Evolutionary conservation across 768 basidiomycete genomes (phyloP).

Genomic region (Cyclocybe aegerita): DNA sequence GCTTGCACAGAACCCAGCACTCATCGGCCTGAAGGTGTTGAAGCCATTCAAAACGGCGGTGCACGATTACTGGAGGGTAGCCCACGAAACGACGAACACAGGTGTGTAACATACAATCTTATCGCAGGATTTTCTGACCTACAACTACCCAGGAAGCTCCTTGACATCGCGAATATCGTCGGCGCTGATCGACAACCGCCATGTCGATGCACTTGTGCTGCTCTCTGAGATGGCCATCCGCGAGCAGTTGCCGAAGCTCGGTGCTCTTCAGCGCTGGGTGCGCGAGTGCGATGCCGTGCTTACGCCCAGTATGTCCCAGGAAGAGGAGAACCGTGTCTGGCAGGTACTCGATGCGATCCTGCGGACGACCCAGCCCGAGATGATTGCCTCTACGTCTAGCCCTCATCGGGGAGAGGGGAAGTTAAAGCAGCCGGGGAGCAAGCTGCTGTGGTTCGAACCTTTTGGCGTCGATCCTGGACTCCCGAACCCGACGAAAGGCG

Average conservation of each 20-base stretch:
- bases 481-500: neutral
- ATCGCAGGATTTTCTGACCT: neutral
- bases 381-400: conserved; percentile 18
- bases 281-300: conserved; percentile 55
- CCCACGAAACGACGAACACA: conserved; percentile 29
- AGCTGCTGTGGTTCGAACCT: conserved; percentile 33
- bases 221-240: conserved; percentile 53
- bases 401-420: conserved; percentile 13
- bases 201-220: conserved; percentile 48
- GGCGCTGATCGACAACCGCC: conserved; percentile 42
- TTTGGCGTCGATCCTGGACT: conserved; percentile 25
- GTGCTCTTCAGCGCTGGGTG: conserved; percentile 56
- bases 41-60: conserved; percentile 37
- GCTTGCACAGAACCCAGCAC: conserved; percentile 28
- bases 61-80: conserved; percentile 37
- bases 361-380: conserved; percentile 40
- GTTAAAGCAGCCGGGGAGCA: conserved; percentile 23
- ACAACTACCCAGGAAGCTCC: conserved; percentile 25
- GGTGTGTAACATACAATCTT: conserved; percentile 20
- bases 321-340: conserved; percentile 42
- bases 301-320: conserved; percentile 33
- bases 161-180: conserved; percentile 38
- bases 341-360: conserved; percentile 50
- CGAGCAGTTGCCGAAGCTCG: conserved; percentile 46
- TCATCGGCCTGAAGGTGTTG: conserved; percentile 30